These are phyloP conservation scores for Delonix regia DNA, from an alignment of 306 rosid species.

Conservation along the genomic window DNA sequence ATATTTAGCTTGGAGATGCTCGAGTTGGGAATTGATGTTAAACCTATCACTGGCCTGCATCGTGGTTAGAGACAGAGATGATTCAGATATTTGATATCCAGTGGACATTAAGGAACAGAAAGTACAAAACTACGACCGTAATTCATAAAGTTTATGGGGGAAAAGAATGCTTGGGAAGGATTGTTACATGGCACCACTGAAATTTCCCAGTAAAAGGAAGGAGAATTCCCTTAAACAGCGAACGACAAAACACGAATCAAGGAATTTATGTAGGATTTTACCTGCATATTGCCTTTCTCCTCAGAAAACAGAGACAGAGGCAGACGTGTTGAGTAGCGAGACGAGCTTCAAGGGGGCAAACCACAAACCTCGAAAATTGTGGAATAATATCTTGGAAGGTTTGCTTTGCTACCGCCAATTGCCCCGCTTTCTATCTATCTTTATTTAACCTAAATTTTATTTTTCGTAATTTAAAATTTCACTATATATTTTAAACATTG, in stretches of 20 bases:
- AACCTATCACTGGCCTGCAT: conserved; percentile 93
- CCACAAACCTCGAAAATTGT: background rate
- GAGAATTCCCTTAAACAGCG: background rate
- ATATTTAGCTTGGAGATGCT: conserved; percentile 93
- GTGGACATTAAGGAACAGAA: background rate
- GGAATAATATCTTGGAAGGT: too few species aligned
- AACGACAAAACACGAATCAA: background rate
- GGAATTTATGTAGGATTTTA: background rate
- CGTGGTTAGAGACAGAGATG: background rate
- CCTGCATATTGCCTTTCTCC: conserved; percentile 37
- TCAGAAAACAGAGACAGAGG: background rate
- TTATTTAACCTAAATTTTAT: too few species aligned
- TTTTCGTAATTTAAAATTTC: too few species aligned
- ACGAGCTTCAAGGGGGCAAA: background rate
- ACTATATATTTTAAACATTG: too few species aligned
- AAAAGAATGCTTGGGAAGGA: too few species aligned
- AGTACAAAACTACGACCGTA: background rate
- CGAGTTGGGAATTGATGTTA: conserved; percentile 95
- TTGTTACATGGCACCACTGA: background rate
- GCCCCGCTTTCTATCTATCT: too few species aligned
- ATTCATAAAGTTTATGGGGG: background rate
- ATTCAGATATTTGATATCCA: background rate
- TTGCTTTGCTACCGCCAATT: too few species aligned
- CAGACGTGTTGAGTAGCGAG: background rate
- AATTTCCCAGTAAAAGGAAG: background rate